Base-by-base conservation (phyloP, 768 basidiomycete genomes). In the Tricholoma sp. region DNA sequence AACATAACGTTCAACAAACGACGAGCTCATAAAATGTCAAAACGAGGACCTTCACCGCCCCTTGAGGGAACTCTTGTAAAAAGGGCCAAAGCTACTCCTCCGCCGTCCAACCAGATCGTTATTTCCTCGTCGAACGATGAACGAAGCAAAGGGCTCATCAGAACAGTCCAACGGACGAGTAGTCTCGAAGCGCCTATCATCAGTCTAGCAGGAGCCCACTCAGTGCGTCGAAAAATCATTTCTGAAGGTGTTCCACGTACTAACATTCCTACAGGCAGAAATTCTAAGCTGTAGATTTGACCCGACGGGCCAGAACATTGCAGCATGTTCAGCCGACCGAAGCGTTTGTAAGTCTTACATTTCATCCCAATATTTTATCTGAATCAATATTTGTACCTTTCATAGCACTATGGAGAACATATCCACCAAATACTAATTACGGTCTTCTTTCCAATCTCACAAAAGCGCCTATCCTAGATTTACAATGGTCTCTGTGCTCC, bases 111-210 rank as follows among this genome's bases (percentile, higher is more conserved):
- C 63, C 88, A 93, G 65, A 82, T 94, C 50, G 80, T 80, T 37
- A 91, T 93, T 35, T 92, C 91, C 0, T 86, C 87, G 2, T 79
- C 83, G 0, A 81, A 81, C 55, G 85, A 91, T 66, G 85, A 88
- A 59, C 78, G 84, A 52, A 82, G 80, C 70, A 90, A 91, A 67
- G 90, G 86, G 19, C 83, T 94, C 53, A 79, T 96, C 59, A 81
- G 94, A 61, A 88, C 83, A 21, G 83, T 98, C 24, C 89, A 91
- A 69, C 81, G 97, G 47, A 99, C 97, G n/a, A 94, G 91, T 72
- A 87, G 82, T 63, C 80, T 98, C 39, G 88, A 93, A 64, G 94
- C 94, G 43, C 97, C 97, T 27, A 98, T 99, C 66, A 84, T 98
- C 66, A 90, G 89, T 64, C 76, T 99, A 60, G 80, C 84, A 14